These are phyloP conservation scores for Tuber umbilicatum DNA, from an alignment of 495 filamentous ascomycete species.

Conservation along the genomic window DNA sequence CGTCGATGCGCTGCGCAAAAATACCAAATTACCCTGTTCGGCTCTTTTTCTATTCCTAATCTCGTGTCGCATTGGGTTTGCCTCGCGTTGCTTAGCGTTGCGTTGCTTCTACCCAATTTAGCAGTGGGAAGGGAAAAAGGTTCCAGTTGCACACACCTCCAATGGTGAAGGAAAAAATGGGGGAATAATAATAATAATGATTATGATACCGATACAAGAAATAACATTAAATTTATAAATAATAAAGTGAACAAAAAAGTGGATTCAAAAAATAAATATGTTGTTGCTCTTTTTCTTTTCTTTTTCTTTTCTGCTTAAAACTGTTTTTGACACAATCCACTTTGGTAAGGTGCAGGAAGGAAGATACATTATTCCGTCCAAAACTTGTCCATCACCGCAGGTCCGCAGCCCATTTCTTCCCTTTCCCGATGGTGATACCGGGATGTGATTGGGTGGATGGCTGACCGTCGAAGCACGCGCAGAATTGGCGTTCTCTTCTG, in stretches of 20 bases:
- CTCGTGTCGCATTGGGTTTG: neutral
- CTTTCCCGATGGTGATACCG: slow-evolving; percentile 19
- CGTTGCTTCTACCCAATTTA: neutral
- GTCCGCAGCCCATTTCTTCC: slow-evolving; percentile 25
- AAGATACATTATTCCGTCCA: slow-evolving; percentile 35
- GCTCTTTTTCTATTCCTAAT: slow-evolving; percentile 1
- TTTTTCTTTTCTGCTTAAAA: neutral
- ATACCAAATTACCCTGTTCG: slow-evolving; percentile 1
- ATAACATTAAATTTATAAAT: neutral
- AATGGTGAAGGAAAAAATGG: neutral
- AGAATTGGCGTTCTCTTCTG: slow-evolving; percentile 35
- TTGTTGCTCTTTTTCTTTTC: neutral
- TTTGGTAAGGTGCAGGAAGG: slow-evolving; percentile 29
- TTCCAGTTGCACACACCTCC: neutral
- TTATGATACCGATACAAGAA: neutral
- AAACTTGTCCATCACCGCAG: slow-evolving; percentile 19
- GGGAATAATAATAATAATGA: neutral
- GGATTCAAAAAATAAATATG: neutral
- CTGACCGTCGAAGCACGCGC: slow-evolving; percentile 31
- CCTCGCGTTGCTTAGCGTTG: neutral
- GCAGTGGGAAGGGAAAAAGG: neutral
- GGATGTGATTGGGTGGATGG: slow-evolving; percentile 33
- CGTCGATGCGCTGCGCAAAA: neutral
- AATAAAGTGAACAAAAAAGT: neutral
- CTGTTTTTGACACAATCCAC: slow-evolving; percentile 26